Evolutionary conservation across 768 basidiomycete species (phyloP).

Genomic region (Termitomyces sp.): DNA sequence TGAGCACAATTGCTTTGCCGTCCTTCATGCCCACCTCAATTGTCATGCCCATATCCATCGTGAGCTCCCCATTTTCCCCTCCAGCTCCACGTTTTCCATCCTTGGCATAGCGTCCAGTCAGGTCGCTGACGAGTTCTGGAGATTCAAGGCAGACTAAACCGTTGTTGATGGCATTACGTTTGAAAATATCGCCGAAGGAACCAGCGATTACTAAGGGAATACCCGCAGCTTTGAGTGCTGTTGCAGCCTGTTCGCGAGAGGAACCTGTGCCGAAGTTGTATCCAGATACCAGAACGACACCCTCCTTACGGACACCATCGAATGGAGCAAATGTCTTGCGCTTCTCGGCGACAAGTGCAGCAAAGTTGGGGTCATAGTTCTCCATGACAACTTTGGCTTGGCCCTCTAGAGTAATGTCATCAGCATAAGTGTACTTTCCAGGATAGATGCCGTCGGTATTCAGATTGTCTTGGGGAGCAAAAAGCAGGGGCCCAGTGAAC

Average conservation of each 20-base stretch:
- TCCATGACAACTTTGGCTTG: slow-evolving; percentile 99
- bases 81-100: slow-evolving; percentile 75
- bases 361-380: slow-evolving; percentile 93
- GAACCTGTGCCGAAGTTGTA: slow-evolving; percentile 99
- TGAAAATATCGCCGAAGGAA: slow-evolving; percentile 99
- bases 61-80: slow-evolving; percentile 77
- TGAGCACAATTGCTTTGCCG: slow-evolving; percentile 60
- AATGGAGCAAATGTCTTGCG: slow-evolving; percentile 20
- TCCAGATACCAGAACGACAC: slow-evolving; percentile 82
- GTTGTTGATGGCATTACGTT: slow-evolving; percentile 98
- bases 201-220: slow-evolving; percentile 93
- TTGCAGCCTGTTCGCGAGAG: slow-evolving; percentile 97
- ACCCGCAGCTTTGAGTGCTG: slow-evolving; percentile 91
- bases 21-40: slow-evolving; percentile 64
- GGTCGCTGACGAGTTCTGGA: slow-evolving; percentile 81
- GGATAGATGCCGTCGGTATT: slow-evolving; percentile 99
- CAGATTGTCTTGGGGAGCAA: slow-evolving; percentile 93
- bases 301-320: slow-evolving; percentile 35
- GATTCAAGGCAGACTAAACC: slow-evolving; percentile 93
- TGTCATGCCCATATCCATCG: slow-evolving; percentile 66
- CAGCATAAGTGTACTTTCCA: slow-evolving; percentile 98
- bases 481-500: slow-evolving; percentile 85
- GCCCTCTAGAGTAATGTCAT: slow-evolving; percentile 92
- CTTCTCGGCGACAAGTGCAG: slow-evolving; percentile 57
- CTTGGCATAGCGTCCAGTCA: slow-evolving; percentile 71